Evolutionary conservation across 768 basidiomycete species (phyloP).

Genomic region (Gloeostereum incarnatum): DNA sequence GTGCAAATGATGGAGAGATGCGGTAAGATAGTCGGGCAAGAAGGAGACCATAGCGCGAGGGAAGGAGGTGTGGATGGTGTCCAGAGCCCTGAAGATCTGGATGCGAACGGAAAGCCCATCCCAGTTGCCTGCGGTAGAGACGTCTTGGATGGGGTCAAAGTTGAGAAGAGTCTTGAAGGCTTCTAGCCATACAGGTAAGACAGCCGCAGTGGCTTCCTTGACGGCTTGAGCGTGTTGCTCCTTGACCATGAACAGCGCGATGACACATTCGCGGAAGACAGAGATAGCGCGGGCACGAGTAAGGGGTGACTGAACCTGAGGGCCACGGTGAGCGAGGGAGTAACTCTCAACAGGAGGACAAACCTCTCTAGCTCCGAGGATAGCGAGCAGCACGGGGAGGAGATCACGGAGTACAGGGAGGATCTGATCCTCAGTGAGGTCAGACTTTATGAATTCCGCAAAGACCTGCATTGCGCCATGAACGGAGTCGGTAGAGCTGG

Average conservation of each 20-base stretch:
- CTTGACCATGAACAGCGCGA: slow-evolving; percentile 90
- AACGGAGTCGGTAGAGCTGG: slow-evolving; percentile 62
- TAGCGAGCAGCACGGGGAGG: slow-evolving; percentile 73
- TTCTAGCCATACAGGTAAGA: slow-evolving; percentile 88
- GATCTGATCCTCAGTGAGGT: slow-evolving; percentile 91
- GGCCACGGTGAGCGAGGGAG: slow-evolving; percentile 4
- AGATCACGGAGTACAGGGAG: slow-evolving; percentile 85
- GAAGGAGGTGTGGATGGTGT: slow-evolving; percentile 74
- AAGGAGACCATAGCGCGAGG: slow-evolving; percentile 60
- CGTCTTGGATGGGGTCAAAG: slow-evolving; percentile 54
- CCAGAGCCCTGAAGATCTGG: slow-evolving; percentile 82
- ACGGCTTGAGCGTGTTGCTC: slow-evolving; percentile 85
- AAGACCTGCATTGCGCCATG: slow-evolving; percentile 97
- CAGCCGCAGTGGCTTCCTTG: slow-evolving; percentile 68
- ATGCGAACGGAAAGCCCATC: slow-evolving; percentile 72
- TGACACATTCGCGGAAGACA: slow-evolving; percentile 86
- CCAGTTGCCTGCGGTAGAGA: slow-evolving; percentile 56
- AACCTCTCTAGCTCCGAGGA: slow-evolving; percentile 73
- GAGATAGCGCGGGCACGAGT: slow-evolving; percentile 82
- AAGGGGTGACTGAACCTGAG: slow-evolving; percentile 61
- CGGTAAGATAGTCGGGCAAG: slow-evolving; percentile 48
- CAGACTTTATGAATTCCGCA: slow-evolving; percentile 88
- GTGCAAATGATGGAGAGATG: slow-evolving; percentile 51
- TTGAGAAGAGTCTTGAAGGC: slow-evolving; percentile 75
- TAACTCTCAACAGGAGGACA: slow-evolving; percentile 6